Evolutionary conservation across 1,139 yeast species (phyloP).

Genomic region (Suhomyces bokatorum): DNA sequence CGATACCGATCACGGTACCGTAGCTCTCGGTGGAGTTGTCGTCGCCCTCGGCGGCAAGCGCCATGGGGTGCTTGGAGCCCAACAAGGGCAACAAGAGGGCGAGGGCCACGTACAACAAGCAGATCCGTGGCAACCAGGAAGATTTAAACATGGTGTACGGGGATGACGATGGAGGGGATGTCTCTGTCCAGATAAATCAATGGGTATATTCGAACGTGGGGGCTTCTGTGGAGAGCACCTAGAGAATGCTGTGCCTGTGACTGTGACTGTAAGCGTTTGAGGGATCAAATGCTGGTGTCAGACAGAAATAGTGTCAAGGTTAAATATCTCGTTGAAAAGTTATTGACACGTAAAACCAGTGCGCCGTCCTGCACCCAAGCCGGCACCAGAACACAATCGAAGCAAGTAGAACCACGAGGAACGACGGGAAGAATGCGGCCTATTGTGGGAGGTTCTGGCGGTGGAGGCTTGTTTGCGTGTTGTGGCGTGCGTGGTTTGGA

Average conservation of each 20-base stretch:
- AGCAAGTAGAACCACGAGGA: slow-evolving; percentile 2
- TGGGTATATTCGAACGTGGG: neutral
- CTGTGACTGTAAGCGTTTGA: slow-evolving; percentile 2
- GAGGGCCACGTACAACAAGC: slow-evolving; percentile 21
- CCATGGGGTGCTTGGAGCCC: slow-evolving; percentile 18
- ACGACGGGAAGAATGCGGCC: neutral
- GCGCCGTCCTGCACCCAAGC: slow-evolving; percentile 8
- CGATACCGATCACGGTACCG: slow-evolving; percentile 84
- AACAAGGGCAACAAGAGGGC: slow-evolving; percentile 21
- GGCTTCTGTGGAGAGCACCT: neutral
- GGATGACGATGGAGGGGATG: neutral
- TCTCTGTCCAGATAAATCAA: neutral
- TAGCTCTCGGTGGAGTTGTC: slow-evolving; percentile 51
- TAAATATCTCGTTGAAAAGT: slow-evolving; percentile 11
- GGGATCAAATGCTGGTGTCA: slow-evolving; percentile 3
- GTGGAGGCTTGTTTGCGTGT: no score
- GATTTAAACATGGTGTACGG: slow-evolving; percentile 14
- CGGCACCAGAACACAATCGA: slow-evolving; percentile 13
- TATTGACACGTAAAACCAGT: slow-evolving; percentile 13
- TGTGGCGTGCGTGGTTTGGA: no score
- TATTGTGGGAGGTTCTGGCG: neutral
- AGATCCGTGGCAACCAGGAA: slow-evolving; percentile 22
- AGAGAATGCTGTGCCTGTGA: no score
- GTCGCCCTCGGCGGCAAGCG: slow-evolving; percentile 38
- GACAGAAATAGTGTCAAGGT: neutral